phyloP scores from a whole-genome alignment of 345 rosid species.

The Boechera retrofracta region DNA sequence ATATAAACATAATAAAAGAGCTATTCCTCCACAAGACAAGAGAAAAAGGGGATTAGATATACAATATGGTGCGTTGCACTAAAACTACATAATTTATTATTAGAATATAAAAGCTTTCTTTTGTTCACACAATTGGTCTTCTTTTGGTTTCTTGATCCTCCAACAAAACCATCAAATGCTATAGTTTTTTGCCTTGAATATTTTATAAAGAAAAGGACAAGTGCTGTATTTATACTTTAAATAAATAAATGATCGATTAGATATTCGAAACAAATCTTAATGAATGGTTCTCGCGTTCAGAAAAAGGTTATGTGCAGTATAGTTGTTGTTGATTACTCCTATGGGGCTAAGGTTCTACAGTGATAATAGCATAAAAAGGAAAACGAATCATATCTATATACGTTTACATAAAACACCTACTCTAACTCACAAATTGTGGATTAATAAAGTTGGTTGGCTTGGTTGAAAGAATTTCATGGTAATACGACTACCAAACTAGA shows the following conservation, averaged over 20 bases:
- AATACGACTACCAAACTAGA: conserved; percentile 7
- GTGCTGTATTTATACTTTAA: conserved; percentile 22
- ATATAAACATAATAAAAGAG: background rate
- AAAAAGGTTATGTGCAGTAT: conserved; percentile 38
- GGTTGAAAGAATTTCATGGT: background rate
- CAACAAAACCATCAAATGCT: conserved; percentile 43
- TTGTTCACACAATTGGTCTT: conserved; percentile 32
- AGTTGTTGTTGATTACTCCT: conserved; percentile 29
- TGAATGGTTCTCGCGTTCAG: conserved; percentile 32
- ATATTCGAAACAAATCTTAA: conserved; percentile 30
- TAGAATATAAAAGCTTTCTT: conserved; percentile 17
- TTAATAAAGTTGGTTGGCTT: conserved; percentile 13
- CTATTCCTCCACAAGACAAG: conserved; percentile 6
- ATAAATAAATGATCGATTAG: conserved; percentile 16
- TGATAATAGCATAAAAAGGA: conserved; percentile 7
- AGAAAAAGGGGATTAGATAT: conserved; percentile 36
- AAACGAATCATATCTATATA: conserved; percentile 6
- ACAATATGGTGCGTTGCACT: conserved; percentile 30
- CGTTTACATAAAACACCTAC: conserved; percentile 7
- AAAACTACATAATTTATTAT: conserved; percentile 35
- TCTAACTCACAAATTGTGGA: conserved; percentile 3
- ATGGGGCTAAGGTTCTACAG: conserved; percentile 31
- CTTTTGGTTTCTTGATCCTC: conserved; percentile 41
- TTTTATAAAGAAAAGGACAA: conserved; percentile 38
- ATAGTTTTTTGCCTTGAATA: conserved; percentile 26